Evolutionary conservation across 768 basidiomycete species (phyloP), one percentile per base, ranked within the genome.

Genomic region (Naganishia vishniacii): DNA sequence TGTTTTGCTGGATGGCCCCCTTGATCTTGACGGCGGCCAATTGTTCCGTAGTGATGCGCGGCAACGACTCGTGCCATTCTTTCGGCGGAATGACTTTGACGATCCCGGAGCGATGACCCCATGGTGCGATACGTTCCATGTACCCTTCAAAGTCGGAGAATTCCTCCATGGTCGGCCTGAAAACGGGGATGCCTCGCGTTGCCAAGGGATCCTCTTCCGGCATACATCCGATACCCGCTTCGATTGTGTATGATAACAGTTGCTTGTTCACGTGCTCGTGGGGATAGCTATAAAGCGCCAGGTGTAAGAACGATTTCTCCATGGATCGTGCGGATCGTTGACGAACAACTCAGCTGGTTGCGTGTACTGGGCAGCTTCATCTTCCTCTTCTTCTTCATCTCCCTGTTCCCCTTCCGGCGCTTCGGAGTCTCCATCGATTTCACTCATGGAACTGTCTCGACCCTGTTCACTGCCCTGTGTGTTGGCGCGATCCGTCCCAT

Each of bases 81-180:
- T 85, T 84, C 4, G 94, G 94, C 31, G 94, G 94, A 65, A 99
- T 88, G 67, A 99, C 84, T 79, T 99, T 99, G 66, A 93, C 87
- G 68, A 98, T 94, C 25, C 95, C 95, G 68, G 90, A 91, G 63
- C 81, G 81, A 73, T 81, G 83, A 0, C 95, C 95, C 90, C 95
- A 99, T 65, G 84, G 83, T 74, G 93, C 91, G 47, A 98, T 82
- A 65, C 79, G 84, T 67, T 84, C 86, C 83, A 95, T 87, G 75
- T 90, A 98, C 12, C 74, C 86, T 72, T 99, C 94, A 76, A 97
- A 98, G 78, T 92, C 73, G 71, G 81, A 75, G 70, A 95, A 95
- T 71, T 98, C 91, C 56, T 87, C 86, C 84, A 93, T 87, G 1
- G 88, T 85, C 9, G 95, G 95, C 74, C 85, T 88, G 82, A 99